phyloP scores from a whole-genome alignment of 2,329 filamentous ascomycete species.

The Trichoderma arundinaceum region DNA sequence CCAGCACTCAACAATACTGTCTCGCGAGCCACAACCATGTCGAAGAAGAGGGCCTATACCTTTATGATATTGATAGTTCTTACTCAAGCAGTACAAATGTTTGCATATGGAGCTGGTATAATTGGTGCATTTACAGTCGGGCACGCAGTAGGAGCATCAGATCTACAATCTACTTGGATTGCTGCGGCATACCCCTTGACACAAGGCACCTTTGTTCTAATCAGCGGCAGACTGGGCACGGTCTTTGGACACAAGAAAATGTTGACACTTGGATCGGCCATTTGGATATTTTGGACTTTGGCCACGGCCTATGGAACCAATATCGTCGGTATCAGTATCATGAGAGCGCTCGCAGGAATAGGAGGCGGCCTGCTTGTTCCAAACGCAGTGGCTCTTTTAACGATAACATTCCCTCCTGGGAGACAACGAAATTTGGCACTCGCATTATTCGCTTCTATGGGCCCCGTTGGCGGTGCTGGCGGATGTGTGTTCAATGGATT shows the following conservation, averaged over 20 bases:
- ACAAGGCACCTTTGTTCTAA: constrained; percentile 5
- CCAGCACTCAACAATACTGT: background rate
- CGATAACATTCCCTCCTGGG: background rate
- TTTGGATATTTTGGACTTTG: constrained; percentile 7
- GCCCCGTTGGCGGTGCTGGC: background rate
- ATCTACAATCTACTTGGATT: background rate
- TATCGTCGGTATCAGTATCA: constrained; percentile 1
- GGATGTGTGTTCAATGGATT: constrained; percentile 6
- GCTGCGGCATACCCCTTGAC: constrained; percentile 1
- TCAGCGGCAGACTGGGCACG: background rate
- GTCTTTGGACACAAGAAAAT: constrained; percentile 19
- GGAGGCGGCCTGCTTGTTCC: background rate
- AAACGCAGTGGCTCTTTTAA: constrained; percentile 9
- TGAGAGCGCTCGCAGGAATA: constrained; percentile 8
- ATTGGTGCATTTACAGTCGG: constrained; percentile 1
- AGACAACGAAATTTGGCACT: background rate
- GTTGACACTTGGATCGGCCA: background rate
- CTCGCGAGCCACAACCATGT: constrained; percentile 1
- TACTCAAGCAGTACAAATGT: constrained; percentile 7
- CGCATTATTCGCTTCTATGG: constrained; percentile 11
- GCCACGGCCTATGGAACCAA: background rate
- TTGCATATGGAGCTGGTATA: constrained; percentile 9
- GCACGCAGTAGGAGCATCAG: background rate
- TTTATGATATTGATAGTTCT: constrained; percentile 1
- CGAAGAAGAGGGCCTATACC: background rate